Percentiles rank a stretch among this genome's conserved stretches.
phyloP scores from a whole-genome alignment of 306 rosid species.

The Nissolia schottii region DNA sequence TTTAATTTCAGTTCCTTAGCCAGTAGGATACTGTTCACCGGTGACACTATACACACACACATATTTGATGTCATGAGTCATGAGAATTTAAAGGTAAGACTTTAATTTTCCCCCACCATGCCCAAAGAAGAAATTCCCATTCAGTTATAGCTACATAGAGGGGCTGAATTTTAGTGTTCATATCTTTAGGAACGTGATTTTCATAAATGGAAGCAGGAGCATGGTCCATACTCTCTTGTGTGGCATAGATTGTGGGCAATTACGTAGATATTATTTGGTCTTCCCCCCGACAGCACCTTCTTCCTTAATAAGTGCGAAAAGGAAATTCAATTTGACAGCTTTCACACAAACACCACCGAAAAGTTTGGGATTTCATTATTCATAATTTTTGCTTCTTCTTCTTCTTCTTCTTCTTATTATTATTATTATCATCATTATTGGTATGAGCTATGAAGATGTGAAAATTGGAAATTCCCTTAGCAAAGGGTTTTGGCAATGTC shows the following conservation, averaged over 20 bases:
- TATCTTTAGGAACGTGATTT: slow-evolving; percentile 20
- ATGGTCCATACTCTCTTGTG: slow-evolving; percentile 21
- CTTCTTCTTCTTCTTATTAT: background rate
- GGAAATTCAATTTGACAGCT: background rate
- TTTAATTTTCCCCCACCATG: no score
- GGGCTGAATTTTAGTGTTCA: slow-evolving; percentile 16
- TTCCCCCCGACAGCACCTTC: background rate
- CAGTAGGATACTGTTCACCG: background rate
- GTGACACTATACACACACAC: no score
- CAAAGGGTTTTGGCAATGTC: slow-evolving; percentile 32
- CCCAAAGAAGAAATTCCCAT: slow-evolving; percentile 21
- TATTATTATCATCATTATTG: background rate
- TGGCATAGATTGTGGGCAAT: background rate
- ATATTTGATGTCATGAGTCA: background rate
- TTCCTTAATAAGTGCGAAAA: slow-evolving; percentile 5
- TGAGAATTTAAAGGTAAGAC: slow-evolving; percentile 36
- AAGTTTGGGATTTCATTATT: background rate
- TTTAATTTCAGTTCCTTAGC: slow-evolving; percentile 25
- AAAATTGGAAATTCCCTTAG: slow-evolving; percentile 33
- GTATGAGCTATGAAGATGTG: slow-evolving; percentile 39
- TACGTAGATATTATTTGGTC: background rate
- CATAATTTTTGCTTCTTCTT: no score
- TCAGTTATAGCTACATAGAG: no score
- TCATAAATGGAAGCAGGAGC: slow-evolving; percentile 16
- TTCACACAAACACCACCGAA: slow-evolving; percentile 4